Conservation (phyloP, 2,329 filamentous ascomycete species). For the Colletotrichum liriopes region DNA sequence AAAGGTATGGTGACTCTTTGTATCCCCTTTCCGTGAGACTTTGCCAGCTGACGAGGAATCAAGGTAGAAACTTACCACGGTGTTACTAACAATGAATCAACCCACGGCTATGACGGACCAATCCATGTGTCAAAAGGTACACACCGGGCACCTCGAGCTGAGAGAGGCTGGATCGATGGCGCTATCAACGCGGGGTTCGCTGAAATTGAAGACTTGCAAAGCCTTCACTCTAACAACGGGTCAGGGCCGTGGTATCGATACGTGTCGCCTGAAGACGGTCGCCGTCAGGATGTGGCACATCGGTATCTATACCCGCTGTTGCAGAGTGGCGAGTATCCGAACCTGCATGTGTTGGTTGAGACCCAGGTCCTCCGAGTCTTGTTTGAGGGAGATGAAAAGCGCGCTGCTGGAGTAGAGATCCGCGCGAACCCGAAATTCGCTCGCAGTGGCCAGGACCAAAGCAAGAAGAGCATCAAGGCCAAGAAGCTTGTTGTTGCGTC, state of each 20-base stretch:
- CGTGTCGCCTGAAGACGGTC: constrained; percentile 56
- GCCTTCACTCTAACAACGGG: constrained; percentile 56
- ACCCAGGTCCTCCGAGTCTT: constrained; percentile 49
- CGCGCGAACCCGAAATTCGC: constrained; percentile 57
- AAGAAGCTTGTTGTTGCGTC: constrained; percentile 60
- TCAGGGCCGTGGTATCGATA: constrained; percentile 40
- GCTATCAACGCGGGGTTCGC: constrained; percentile 61
- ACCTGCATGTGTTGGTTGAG: constrained; percentile 51
- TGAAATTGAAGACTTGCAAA: constrained; percentile 64
- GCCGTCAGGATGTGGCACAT: constrained; percentile 55
- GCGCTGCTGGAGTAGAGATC: constrained; percentile 64
- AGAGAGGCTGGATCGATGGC: constrained; percentile 63
- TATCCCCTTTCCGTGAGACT: rapidly evolving
- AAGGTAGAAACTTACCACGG: constrained; percentile 66
- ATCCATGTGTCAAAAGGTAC: constrained; percentile 65
- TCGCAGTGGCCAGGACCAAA: constrained; percentile 47
- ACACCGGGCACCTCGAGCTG: constrained; percentile 54
- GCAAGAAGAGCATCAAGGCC: constrained; percentile 51
- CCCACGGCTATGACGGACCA: constrained; percentile 65
- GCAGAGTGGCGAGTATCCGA: constrained; percentile 47
- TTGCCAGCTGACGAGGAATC: background rate
- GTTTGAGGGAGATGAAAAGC: constrained; percentile 61
- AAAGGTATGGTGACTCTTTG: constrained; percentile 46
- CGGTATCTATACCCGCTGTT: constrained; percentile 50
- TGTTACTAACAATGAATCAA: constrained; percentile 52